Conservation (phyloP, 345 rosid genomes). For the Aquilaria malaccensis region DNA sequence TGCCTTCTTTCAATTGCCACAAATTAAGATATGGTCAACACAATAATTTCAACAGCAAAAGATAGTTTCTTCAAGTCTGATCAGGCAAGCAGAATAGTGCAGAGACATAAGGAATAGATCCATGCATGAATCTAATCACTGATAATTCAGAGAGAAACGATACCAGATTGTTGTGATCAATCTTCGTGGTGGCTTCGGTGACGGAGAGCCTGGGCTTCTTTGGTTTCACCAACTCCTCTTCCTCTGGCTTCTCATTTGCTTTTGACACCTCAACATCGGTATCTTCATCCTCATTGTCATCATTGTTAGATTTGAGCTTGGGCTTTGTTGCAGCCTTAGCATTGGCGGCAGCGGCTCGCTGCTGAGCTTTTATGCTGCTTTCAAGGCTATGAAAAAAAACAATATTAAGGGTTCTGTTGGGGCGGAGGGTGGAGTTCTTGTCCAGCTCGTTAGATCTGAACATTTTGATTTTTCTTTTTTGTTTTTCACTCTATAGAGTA, state of each 20-base stretch:
- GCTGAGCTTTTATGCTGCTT: constrained; percentile 32
- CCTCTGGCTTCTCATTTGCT: constrained; percentile 24
- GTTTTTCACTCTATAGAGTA: too few species aligned
- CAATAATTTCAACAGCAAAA: background rate
- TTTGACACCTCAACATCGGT: constrained; percentile 29
- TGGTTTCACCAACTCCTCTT: constrained; percentile 31
- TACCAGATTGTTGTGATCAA: constrained; percentile 43
- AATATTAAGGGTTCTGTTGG: constrained; percentile 16
- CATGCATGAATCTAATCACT: constrained; percentile 15
- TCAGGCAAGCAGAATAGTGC: constrained; percentile 8
- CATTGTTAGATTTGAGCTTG: constrained; percentile 31
- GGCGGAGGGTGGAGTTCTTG: constrained; percentile 5
- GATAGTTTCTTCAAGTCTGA: constrained; percentile 3
- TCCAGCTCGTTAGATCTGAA: constrained; percentile 7
- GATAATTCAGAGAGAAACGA: constrained; percentile 44
- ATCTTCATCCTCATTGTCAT: constrained; percentile 26
- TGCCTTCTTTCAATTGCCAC: too few species aligned
- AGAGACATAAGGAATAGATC: background rate
- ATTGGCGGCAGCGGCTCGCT: constrained; percentile 17
- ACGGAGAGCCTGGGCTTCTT: constrained; percentile 67
- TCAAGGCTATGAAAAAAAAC: constrained; percentile 46
- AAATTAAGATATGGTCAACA: too few species aligned
- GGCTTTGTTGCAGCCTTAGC: constrained; percentile 15
- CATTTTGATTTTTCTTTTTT: too few species aligned
- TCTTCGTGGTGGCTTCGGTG: constrained; percentile 57